phyloP scores from a whole-genome alignment of 2,329 filamentous ascomycete species.

The Thielaviopsis populi region DNA sequence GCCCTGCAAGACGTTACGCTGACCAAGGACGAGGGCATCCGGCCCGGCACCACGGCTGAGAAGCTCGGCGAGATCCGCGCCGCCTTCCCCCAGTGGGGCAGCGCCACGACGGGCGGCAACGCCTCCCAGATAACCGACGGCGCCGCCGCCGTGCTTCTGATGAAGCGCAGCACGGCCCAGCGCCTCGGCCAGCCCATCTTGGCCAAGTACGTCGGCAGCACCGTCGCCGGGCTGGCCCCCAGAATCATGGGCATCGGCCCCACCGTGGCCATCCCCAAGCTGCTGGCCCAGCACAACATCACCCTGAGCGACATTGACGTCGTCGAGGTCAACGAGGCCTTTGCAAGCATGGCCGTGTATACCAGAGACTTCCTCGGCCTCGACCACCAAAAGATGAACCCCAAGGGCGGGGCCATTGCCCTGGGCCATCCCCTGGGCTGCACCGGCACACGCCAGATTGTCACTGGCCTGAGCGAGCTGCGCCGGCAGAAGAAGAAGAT shows the following conservation, averaged over 20 bases:
- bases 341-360: slow-evolving; percentile 95
- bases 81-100: slow-evolving; percentile 81
- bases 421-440: slow-evolving; percentile 69
- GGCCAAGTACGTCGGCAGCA: slow-evolving; percentile 87
- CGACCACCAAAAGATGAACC: slow-evolving; percentile 64
- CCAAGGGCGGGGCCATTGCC: slow-evolving; percentile 67
- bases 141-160: slow-evolving; percentile 73
- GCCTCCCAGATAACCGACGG: slow-evolving; percentile 92
- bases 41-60: slow-evolving; percentile 79
- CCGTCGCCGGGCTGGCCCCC: slow-evolving; percentile 76
- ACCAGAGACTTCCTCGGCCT: slow-evolving; percentile 60
- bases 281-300: slow-evolving; percentile 65
- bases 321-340: slow-evolving; percentile 92
- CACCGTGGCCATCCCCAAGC: slow-evolving; percentile 61
- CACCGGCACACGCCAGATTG: slow-evolving; percentile 67
- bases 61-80: slow-evolving; percentile 67
- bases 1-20: slow-evolving; percentile 64
- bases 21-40: slow-evolving; percentile 76
- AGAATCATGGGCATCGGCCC: slow-evolving; percentile 95
- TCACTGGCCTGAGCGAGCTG: slow-evolving; percentile 77
- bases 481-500: slow-evolving; percentile 79
- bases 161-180: slow-evolving; percentile 84
- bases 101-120: slow-evolving; percentile 80
- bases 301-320: slow-evolving; percentile 73
- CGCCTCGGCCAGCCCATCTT: slow-evolving; percentile 81